phyloP scores from a whole-genome alignment of 768 basidiomycete species.

The Leccinum olivaceopallidum region DNA sequence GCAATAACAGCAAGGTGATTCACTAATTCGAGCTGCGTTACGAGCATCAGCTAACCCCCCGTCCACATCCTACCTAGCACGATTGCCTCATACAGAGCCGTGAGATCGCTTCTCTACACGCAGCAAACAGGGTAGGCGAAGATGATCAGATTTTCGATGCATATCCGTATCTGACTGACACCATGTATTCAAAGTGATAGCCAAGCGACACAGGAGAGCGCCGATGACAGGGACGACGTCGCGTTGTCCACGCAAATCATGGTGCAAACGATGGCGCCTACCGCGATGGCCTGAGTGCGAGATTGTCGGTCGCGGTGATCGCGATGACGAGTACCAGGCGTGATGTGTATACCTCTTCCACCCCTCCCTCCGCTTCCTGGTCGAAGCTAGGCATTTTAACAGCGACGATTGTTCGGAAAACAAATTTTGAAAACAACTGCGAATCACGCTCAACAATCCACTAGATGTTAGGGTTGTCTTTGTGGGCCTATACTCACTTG shows the following conservation, averaged over 20 bases:
- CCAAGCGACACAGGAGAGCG: neutral
- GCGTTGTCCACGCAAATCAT: neutral
- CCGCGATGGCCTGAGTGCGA: neutral
- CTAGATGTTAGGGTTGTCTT: neutral
- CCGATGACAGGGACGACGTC: neutral
- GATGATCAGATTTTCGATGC: neutral
- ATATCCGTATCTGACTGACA: constrained; percentile 27
- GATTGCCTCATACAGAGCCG: constrained; percentile 19
- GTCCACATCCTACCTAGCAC: constrained; percentile 1
- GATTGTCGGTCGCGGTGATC: neutral
- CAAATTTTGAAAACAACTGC: neutral
- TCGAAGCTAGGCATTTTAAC: neutral
- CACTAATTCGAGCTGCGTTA: too few relatives aligned
- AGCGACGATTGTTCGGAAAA: too few relatives aligned
- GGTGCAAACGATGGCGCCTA: neutral
- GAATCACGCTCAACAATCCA: neutral
- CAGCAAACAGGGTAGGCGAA: neutral
- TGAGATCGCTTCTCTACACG: constrained; percentile 17
- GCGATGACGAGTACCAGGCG: neutral
- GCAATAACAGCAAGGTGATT: constrained; percentile 20
- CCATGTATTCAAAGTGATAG: neutral
- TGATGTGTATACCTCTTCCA: neutral
- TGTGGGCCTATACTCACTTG: neutral
- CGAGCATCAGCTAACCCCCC: neutral
- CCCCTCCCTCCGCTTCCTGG: neutral